Percentiles rank a stretch among this genome's conserved stretches.
Conservation (phyloP, 139 green algal genomes). For the Tetraselmis chui region DNA sequence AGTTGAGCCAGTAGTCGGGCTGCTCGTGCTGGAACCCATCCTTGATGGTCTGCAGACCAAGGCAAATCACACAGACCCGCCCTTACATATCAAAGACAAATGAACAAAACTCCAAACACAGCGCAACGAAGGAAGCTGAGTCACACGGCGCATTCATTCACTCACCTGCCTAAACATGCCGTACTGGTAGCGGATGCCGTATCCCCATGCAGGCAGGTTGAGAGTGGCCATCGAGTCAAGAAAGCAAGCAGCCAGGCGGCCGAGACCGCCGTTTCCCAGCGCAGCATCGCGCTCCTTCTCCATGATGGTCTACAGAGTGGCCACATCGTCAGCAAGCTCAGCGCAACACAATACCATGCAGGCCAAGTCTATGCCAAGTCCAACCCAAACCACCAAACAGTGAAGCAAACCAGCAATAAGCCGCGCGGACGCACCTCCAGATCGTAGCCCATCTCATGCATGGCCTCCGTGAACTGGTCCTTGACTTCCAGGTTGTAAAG, state of each 20-base stretch:
- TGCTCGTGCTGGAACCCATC: slow-evolving; percentile 92
- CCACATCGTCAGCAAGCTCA: not conserved
- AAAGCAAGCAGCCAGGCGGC: slow-evolving; percentile 95
- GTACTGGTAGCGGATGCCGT: slow-evolving; percentile 98
- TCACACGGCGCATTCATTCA: not conserved
- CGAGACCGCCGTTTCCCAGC: slow-evolving; percentile 96
- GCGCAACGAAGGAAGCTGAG: not conserved
- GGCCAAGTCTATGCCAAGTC: slow-evolving; percentile 15
- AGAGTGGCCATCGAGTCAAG: slow-evolving; percentile 97
- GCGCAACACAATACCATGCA: not conserved
- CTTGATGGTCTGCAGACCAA: slow-evolving; percentile 67
- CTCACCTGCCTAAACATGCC: slow-evolving; percentile 93
- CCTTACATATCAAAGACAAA: not conserved
- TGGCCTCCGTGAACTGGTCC: slow-evolving; percentile 70
- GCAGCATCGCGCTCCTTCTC: slow-evolving; percentile 66
- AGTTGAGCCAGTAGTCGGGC: slow-evolving; percentile 96
- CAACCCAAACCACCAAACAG: slow-evolving; percentile 6
- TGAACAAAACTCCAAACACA: not conserved
- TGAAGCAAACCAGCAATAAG: too few species aligned
- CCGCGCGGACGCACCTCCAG: slow-evolving; percentile 69
- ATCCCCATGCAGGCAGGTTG: slow-evolving; percentile 96
- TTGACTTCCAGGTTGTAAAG: slow-evolving; percentile 88
- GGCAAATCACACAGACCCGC: too few species aligned
- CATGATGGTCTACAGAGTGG: slow-evolving; percentile 15
- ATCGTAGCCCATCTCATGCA: slow-evolving; percentile 76